A percentile compares a stretch with the other conserved stretches of the same genome.
phyloP scores from a whole-genome alignment of 257 asterid species.

The Nicotiana knightiana region DNA sequence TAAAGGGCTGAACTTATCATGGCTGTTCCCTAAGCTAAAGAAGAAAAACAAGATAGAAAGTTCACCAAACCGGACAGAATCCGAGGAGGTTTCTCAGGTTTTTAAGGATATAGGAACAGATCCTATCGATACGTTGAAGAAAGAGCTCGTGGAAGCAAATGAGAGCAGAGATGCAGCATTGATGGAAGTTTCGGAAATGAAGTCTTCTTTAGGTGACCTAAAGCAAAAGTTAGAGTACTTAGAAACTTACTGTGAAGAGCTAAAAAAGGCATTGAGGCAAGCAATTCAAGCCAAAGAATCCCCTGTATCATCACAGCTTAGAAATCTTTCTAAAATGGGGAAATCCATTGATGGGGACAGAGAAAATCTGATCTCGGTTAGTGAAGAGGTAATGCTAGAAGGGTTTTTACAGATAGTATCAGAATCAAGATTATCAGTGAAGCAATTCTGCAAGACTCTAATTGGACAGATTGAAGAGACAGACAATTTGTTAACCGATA shows the following conservation, averaged over 20 bases:
- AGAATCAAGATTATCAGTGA: constrained; percentile 75
- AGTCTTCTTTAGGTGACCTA: constrained; percentile 57
- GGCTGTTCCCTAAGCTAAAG: constrained; percentile 74
- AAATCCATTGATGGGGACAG: constrained; percentile 36
- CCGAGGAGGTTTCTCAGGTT: constrained; percentile 39
- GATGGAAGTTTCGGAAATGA: constrained; percentile 59
- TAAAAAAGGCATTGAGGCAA: constrained; percentile 58
- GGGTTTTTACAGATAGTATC: constrained; percentile 82
- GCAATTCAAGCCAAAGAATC: constrained; percentile 33
- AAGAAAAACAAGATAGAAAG: constrained; percentile 54
- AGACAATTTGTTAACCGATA: constrained; percentile 40
- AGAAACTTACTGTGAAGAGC: constrained; percentile 73
- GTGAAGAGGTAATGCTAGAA: constrained; percentile 68
- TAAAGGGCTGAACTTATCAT: constrained; percentile 50
- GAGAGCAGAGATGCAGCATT: constrained; percentile 60
- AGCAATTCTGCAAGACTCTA: constrained; percentile 77
- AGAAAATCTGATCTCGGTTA: constrained; percentile 46
- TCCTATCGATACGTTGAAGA: constrained; percentile 49
- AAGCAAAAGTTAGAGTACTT: constrained; percentile 57
- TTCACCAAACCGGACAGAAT: constrained; percentile 29
- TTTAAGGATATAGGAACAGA: constrained; percentile 31
- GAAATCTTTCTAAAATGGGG: constrained; percentile 27
- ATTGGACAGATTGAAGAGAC: constrained; percentile 44
- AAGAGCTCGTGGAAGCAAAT: constrained; percentile 50
- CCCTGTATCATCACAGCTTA: constrained; percentile 28